Conservation (phyloP, 164 flowering plant genomes). For the grape (Vitis vinifera) region ASM3070453v1 NC_081813.1:11432001-11432500, state of each 20-base stretch:
- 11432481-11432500: conserved; percentile 36
- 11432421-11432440: no score
- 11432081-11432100: no score
- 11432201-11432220: conserved; percentile 61
- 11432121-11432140: conserved; percentile 39
- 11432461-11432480: not conserved
- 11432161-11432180: conserved; percentile 73
- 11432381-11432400: not conserved
- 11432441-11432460: no score
- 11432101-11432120: not conserved
- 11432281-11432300: not conserved
- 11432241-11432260: not conserved
- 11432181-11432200: conserved; percentile 53
- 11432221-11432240: not conserved
- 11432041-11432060: no score
- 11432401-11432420: no score
- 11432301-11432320: not conserved
- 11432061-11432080: no score
- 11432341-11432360: not conserved
- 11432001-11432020: conserved; percentile 87
- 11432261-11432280: not conserved
- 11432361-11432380: not conserved
- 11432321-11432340: not conserved
- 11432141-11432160: conserved; percentile 75
- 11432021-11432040: conserved; percentile 50